A percentile compares a stretch with the other conserved stretches of the same genome.
Conservation (phyloP, 1,284 basidiomycete genomes). For the Bjerkandera adusta region DNA sequence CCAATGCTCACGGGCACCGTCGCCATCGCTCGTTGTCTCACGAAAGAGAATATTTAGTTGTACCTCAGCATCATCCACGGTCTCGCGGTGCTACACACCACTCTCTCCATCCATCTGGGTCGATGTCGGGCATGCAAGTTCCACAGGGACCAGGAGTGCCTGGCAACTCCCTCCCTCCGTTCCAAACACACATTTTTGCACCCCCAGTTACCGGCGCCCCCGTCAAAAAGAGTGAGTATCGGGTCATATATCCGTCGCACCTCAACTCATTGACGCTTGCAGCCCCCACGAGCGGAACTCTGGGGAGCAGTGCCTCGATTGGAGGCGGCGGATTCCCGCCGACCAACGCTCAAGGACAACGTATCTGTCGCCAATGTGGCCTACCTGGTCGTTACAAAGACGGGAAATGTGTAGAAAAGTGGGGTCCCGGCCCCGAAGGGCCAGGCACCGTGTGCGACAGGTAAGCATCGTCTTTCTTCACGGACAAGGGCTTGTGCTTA, state of each 20-base stretch:
- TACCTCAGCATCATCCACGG: slow-evolving; percentile 22
- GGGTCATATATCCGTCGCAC: slow-evolving; percentile 3
- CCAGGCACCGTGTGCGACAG: slow-evolving; percentile 82
- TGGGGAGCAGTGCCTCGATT: slow-evolving; percentile 26
- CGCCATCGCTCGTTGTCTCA: slow-evolving; percentile 26
- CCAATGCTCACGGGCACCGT: slow-evolving; percentile 11
- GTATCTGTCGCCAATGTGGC: slow-evolving; percentile 75
- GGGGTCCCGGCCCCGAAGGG: slow-evolving; percentile 81
- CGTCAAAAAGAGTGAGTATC: slow-evolving; percentile 45
- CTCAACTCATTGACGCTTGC: neutral
- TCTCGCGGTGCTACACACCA: slow-evolving; percentile 23
- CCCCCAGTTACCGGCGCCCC: slow-evolving; percentile 68
- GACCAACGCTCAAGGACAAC: slow-evolving; percentile 61
- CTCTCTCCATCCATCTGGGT: slow-evolving; percentile 21
- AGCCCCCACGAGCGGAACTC: slow-evolving; percentile 29
- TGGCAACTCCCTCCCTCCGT: slow-evolving; percentile 38
- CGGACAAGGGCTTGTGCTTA: neutral
- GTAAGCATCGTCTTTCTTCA: slow-evolving; percentile 33
- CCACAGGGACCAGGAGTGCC: slow-evolving; percentile 19
- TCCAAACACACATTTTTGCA: slow-evolving; percentile 66
- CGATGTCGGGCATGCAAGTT: slow-evolving; percentile 9
- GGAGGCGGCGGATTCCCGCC: slow-evolving; percentile 44
- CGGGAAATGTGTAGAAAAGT: slow-evolving; percentile 82
- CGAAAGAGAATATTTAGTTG: slow-evolving; percentile 23
- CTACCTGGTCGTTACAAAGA: slow-evolving; percentile 73